A percentile compares a stretch with the other conserved stretches of the same genome.
These are phyloP conservation scores for Alternaria arborescens DNA, from an alignment of 2,329 filamentous ascomycete species.

Conservation along the genomic window DNA sequence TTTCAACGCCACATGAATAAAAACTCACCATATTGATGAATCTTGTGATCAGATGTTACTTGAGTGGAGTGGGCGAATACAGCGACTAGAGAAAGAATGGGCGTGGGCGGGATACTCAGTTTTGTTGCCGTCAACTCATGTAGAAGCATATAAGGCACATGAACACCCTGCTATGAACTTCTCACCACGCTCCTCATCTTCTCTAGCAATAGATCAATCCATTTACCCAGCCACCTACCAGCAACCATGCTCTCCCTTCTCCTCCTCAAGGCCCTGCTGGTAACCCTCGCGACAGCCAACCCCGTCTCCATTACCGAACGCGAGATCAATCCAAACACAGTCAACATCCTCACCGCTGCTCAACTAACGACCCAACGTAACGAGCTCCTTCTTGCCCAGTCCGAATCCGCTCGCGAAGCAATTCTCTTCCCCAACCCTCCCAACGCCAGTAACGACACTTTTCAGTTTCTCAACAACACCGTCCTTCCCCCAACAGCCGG, in stretches of 20 bases:
- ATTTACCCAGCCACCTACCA: not conserved
- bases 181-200: not conserved
- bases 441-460: conserved; percentile 30
- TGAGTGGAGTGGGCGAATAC: not conserved
- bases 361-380: conserved; percentile 25
- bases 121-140: not conserved
- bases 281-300: conserved; percentile 16
- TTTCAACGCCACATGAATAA: not conserved
- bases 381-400: conserved; percentile 26
- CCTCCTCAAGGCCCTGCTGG: conserved; percentile 16
- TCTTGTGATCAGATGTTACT: not conserved
- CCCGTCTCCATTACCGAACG: conserved; percentile 19
- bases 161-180: not conserved
- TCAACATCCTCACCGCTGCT: conserved; percentile 24
- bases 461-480: conserved; percentile 41
- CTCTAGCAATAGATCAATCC: not conserved
- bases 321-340: conserved; percentile 25
- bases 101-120: not conserved
- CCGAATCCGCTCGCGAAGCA: conserved; percentile 24
- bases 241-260: conserved; percentile 18
- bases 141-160: not conserved
- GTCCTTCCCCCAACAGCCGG: conserved; percentile 54
- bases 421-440: conserved; percentile 30
- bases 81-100: not conserved
- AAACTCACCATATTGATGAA: not conserved